These are phyloP conservation scores for Strombidium stylifer DNA, from an alignment of 73 alveolate genomes.

Conservation along the genomic window DNA sequence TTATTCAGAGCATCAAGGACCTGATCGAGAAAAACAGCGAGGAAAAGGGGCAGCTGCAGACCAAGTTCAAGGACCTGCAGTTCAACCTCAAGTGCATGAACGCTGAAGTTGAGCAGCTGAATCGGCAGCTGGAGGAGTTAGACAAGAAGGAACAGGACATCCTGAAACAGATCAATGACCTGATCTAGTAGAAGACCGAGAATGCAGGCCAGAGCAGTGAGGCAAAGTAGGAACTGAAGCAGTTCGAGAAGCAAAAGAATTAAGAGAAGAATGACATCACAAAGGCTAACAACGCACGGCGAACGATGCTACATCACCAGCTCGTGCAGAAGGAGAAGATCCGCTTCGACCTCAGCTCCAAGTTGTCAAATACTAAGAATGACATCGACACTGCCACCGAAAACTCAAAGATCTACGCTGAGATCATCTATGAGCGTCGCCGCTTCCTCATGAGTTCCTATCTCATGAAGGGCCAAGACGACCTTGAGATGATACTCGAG, in stretches of 20 bases:
- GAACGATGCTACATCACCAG: slow-evolving; percentile 13
- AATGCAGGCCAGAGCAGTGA: too few species aligned
- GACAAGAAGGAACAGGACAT: slow-evolving; percentile 11
- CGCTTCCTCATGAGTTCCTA: slow-evolving; percentile 3
- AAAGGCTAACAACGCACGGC: slow-evolving; percentile 34
- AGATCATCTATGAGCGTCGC: slow-evolving; percentile 9
- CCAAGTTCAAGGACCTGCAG: background rate
- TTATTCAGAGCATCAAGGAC: background rate
- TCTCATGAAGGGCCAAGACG: slow-evolving; percentile 33
- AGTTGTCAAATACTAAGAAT: background rate
- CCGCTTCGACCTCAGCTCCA: slow-evolving; percentile 1
- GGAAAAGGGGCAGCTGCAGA: background rate
- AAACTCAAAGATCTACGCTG: slow-evolving; percentile 10
- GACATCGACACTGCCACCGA: slow-evolving; percentile 13
- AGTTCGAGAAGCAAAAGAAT: background rate
- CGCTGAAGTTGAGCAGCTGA: slow-evolving; percentile 6
- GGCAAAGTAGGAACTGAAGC: too few species aligned
- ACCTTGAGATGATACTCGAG: slow-evolving; percentile 15
- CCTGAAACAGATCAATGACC: background rate
- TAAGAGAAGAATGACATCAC: slow-evolving; percentile 7
- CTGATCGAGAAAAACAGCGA: background rate
- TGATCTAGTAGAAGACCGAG: too few species aligned
- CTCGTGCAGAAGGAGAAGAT: slow-evolving; percentile 27
- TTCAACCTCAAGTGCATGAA: background rate
- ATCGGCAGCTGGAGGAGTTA: slow-evolving; percentile 1